Evolutionary conservation across 257 asterid species (phyloP).

Genomic region (Plantago elongata): DNA sequence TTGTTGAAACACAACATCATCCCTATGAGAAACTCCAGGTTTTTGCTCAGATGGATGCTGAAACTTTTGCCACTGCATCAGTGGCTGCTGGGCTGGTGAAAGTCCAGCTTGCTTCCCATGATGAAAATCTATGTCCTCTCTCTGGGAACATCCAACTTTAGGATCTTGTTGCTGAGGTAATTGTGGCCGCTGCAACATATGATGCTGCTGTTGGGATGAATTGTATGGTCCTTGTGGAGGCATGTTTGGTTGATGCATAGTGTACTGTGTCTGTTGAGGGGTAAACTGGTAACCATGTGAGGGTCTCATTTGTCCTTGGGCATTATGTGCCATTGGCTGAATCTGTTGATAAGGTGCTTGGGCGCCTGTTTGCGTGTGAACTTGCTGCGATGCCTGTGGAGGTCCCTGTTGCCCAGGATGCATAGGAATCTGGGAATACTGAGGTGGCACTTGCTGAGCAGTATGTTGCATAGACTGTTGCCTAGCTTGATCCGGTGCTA

Average conservation of each 20-base stretch:
- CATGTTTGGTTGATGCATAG: constrained; percentile 51
- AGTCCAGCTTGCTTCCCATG: constrained; percentile 61
- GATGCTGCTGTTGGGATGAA: constrained; percentile 54
- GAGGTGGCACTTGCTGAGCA: constrained; percentile 47
- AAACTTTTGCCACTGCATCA: constrained; percentile 52
- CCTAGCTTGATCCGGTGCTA: constrained; percentile 41
- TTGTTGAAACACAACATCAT: constrained; percentile 47
- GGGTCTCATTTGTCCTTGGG: constrained; percentile 50
- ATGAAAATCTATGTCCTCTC: constrained; percentile 47
- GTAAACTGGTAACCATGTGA: constrained; percentile 55
- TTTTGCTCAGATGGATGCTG: constrained; percentile 55
- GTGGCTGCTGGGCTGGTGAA: constrained; percentile 49
- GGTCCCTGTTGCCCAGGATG: constrained; percentile 48
- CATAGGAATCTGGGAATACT: constrained; percentile 33
- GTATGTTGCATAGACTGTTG: constrained; percentile 49
- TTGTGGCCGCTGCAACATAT: constrained; percentile 50
- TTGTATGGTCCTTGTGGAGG: constrained; percentile 52
- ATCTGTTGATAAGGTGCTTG: constrained; percentile 39
- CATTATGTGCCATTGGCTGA: constrained; percentile 37
- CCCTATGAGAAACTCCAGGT: constrained; percentile 42
- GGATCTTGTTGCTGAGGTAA: constrained; percentile 59
- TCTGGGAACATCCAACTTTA: constrained; percentile 43
- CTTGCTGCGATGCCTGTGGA: constrained; percentile 44
- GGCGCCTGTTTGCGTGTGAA: constrained; percentile 38
- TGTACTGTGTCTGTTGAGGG: constrained; percentile 50